A percentile compares a stretch with the other conserved stretches of the same genome.
Evolutionary conservation across 73 alveolate species (phyloP).

Genomic region (Uronychia binucleata): DNA sequence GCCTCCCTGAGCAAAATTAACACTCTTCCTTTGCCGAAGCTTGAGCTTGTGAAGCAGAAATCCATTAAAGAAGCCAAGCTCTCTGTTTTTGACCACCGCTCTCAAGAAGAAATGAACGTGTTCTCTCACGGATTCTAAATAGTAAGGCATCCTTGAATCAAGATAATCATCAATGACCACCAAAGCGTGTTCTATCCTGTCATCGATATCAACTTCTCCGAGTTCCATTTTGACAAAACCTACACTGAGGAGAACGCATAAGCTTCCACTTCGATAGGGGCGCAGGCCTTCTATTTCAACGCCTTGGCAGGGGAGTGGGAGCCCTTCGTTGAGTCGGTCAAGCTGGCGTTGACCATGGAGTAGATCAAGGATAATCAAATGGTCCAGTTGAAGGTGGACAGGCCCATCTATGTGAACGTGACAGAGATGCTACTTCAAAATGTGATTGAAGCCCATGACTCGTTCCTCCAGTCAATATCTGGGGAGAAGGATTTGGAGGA

Average conservation of each 20-base stretch:
- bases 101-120: neutral
- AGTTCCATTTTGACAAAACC: slow-evolving; percentile 21
- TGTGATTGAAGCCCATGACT: slow-evolving; percentile 19
- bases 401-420: slow-evolving; percentile 28
- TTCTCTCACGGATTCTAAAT: neutral
- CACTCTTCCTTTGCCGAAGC: too few species aligned
- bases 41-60: too few species aligned
- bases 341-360: neutral
- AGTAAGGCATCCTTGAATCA: too few species aligned
- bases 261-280: slow-evolving; percentile 28
- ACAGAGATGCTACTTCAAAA: slow-evolving; percentile 45
- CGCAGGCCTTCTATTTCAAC: slow-evolving; percentile 29
- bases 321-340: slow-evolving; percentile 24
- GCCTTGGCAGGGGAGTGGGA: slow-evolving; percentile 56
- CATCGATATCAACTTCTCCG: slow-evolving; percentile 14
- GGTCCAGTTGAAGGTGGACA: neutral
- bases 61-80: too few species aligned
- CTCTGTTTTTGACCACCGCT: neutral
- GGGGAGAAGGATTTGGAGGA: too few species aligned
- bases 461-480: too few species aligned
- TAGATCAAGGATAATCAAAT: neutral
- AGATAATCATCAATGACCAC: slow-evolving; percentile 44
- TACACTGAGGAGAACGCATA: slow-evolving; percentile 4
- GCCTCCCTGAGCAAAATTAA: too few species aligned
- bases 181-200: slow-evolving; percentile 43